Base-by-base conservation (phyloP, 257 asterid genomes). In the Craterostigma plantagineum region DNA sequence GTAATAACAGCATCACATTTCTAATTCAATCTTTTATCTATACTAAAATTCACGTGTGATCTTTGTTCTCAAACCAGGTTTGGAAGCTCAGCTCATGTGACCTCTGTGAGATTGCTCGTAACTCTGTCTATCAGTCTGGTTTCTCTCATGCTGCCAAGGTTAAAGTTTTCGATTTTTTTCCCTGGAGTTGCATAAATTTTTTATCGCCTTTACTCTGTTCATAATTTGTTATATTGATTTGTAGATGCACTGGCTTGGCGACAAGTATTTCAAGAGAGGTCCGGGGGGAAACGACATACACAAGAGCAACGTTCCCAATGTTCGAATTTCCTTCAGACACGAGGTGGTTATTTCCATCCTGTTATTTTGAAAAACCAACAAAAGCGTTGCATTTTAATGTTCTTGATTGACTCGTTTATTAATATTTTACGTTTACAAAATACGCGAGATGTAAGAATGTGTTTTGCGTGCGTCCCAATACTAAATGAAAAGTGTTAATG, bases 1-100 rank as follows among this genome's bases (percentile, higher is more conserved):
- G 2, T 23, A 23, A 23, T 23, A 23, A 23, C 30, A 23, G 30
- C 30, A 23, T 23, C 30, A 23, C 30, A 2, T 23, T 23, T 23
- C 30, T 2, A 23, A 23, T 23, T 23, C 30, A 23, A 23, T 23
- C 7, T 10, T 42, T 12, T 42, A 14, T 8, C 2, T 7, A 10
- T 15, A 15, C 39, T 47, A 23, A 23, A 23, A 23, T 23, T 23
- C 30, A 6, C 6, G 30, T 23, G 30, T 6, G 30, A 23, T 23
- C 30, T 23, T 23, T 23, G 30, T 23, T 23, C 30, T 23, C 30
- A 23, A 23, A 59, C 47, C 72, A 81, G 97, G 94, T 86, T 23
- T 86, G 97, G 97, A 86, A 86, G 73, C 81, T 81, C 42, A 86
- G 94, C 59, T 73, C 95, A 8, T 86, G 97, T 51, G 97, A 86